phyloP scores from a whole-genome alignment of 2,329 filamentous ascomycete genomes.

The Fusarium stilboides region DNA sequence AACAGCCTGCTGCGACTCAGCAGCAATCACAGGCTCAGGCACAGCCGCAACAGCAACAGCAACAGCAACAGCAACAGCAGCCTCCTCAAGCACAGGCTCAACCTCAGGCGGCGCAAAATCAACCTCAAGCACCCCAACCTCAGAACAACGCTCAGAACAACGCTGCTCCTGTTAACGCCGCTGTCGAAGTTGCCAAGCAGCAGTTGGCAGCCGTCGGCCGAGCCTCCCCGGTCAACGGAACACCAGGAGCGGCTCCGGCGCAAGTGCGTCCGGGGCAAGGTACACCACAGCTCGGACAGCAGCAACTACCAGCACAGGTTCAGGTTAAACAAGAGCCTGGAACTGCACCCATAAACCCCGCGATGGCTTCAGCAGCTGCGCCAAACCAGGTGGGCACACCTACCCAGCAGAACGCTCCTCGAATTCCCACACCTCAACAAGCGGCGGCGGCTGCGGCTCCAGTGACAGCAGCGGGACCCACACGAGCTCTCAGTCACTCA shows the following conservation, averaged over 20 bases:
- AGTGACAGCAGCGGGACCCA: constrained; percentile 56
- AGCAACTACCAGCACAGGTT: constrained; percentile 40
- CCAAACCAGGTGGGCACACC: constrained; percentile 62
- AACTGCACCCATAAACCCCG: constrained; percentile 65
- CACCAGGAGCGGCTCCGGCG: constrained; percentile 42
- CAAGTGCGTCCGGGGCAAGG: constrained; percentile 50
- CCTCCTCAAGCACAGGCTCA: constrained; percentile 33
- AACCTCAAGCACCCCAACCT: constrained; percentile 37
- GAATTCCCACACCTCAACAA: constrained; percentile 68
- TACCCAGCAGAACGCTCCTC: constrained; percentile 64
- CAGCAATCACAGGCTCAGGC: constrained; percentile 39
- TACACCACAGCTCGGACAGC: constrained; percentile 46
- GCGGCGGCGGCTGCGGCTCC: constrained; percentile 58
- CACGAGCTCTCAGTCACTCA: constrained; percentile 64
- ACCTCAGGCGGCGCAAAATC: constrained; percentile 39
- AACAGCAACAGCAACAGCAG: constrained; percentile 39
- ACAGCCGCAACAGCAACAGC: constrained; percentile 33
- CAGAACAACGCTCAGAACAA: constrained; percentile 52
- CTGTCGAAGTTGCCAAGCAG: constrained; percentile 63
- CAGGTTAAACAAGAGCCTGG: constrained; percentile 55
- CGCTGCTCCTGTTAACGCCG: constrained; percentile 60
- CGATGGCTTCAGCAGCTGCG: constrained; percentile 57
- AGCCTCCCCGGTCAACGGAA: constrained; percentile 52
- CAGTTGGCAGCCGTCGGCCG: constrained; percentile 52
- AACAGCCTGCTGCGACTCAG: constrained; percentile 33